Conservation (phyloP, 2,329 filamentous ascomycete genomes). For the Orbilia brochopaga region DNA sequence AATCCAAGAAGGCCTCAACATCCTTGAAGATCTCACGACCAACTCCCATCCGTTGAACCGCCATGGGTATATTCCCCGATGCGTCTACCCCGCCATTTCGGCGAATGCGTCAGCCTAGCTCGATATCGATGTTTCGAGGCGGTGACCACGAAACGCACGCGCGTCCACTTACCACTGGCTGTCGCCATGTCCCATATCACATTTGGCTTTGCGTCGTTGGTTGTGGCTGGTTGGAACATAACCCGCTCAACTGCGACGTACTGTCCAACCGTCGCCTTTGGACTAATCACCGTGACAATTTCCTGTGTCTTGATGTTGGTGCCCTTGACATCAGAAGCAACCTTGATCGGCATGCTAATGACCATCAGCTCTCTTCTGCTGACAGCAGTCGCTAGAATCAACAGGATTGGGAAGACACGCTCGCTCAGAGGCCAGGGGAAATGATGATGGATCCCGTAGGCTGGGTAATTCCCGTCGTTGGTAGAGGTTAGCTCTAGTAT, state of each 20-base stretch:
- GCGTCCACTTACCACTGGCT: slow-evolving; percentile 27
- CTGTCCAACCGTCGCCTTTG: slow-evolving; percentile 26
- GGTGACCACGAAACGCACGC: neutral
- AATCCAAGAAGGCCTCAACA: slow-evolving; percentile 42
- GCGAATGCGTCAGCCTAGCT: neutral
- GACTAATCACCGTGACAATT: slow-evolving; percentile 17
- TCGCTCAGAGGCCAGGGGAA: slow-evolving; percentile 38
- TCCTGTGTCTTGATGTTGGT: slow-evolving; percentile 21
- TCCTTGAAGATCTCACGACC: slow-evolving; percentile 33
- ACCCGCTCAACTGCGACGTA: slow-evolving; percentile 43
- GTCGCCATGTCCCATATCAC: slow-evolving; percentile 45
- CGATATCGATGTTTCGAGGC: neutral
- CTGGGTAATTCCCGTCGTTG: neutral
- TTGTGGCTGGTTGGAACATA: slow-evolving; percentile 9
- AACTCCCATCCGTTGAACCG: slow-evolving; percentile 22
- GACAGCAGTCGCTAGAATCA: slow-evolving; percentile 16
- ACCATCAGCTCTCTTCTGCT: slow-evolving; percentile 33
- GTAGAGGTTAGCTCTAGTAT: neutral
- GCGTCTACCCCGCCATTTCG: slow-evolving; percentile 8
- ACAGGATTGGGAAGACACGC: slow-evolving; percentile 37
- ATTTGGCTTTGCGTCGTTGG: slow-evolving; percentile 8
- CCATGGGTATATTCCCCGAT: slow-evolving; percentile 41
- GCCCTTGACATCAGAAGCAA: slow-evolving; percentile 17
- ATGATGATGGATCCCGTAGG: slow-evolving; percentile 41
- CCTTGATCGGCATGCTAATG: slow-evolving; percentile 32